These are phyloP conservation scores for Halteria grandinella DNA, from an alignment of 73 alveolate genomes.

Conservation along the genomic window DNA sequence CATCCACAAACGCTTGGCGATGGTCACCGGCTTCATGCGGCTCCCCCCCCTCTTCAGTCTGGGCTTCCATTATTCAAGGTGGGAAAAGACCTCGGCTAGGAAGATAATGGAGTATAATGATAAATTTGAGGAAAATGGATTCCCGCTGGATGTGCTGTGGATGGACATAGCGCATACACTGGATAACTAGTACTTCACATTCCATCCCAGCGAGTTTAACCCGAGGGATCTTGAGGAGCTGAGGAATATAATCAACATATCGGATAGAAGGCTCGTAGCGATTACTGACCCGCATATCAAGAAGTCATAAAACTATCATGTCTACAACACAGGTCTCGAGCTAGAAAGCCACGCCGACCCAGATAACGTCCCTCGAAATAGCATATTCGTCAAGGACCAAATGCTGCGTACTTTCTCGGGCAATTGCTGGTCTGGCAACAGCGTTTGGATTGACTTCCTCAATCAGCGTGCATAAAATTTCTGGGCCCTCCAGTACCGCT, in stretches of 20 bases:
- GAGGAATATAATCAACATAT: slow-evolving; percentile 62
- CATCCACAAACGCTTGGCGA: slow-evolving; percentile 67
- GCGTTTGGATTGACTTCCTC: slow-evolving; percentile 84
- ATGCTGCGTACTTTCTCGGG: slow-evolving; percentile 62
- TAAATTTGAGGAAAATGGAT: slow-evolving; percentile 63
- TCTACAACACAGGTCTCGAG: neutral
- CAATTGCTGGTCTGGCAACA: slow-evolving; percentile 93
- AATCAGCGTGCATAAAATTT: slow-evolving; percentile 70
- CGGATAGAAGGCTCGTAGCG: slow-evolving; percentile 81
- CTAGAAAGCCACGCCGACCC: neutral
- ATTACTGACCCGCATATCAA: slow-evolving; percentile 94
- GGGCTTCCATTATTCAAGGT: slow-evolving; percentile 94
- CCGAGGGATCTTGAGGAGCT: slow-evolving; percentile 63
- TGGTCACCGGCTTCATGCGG: slow-evolving; percentile 75
- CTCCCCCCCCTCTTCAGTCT: slow-evolving; percentile 83
- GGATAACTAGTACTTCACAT: slow-evolving; percentile 82
- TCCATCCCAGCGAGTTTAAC: slow-evolving; percentile 75
- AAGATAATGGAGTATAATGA: slow-evolving; percentile 73
- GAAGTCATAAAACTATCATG: slow-evolving; percentile 38
- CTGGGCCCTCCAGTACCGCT: slow-evolving; percentile 75
- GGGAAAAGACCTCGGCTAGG: slow-evolving; percentile 76
- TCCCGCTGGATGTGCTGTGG: slow-evolving; percentile 81
- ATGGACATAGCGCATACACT: slow-evolving; percentile 84
- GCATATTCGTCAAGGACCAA: slow-evolving; percentile 14
- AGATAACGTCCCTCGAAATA: neutral